These are phyloP conservation scores for Acmispon strigosus DNA, from an alignment of 306 rosid genomes.

Conservation along the genomic window DNA sequence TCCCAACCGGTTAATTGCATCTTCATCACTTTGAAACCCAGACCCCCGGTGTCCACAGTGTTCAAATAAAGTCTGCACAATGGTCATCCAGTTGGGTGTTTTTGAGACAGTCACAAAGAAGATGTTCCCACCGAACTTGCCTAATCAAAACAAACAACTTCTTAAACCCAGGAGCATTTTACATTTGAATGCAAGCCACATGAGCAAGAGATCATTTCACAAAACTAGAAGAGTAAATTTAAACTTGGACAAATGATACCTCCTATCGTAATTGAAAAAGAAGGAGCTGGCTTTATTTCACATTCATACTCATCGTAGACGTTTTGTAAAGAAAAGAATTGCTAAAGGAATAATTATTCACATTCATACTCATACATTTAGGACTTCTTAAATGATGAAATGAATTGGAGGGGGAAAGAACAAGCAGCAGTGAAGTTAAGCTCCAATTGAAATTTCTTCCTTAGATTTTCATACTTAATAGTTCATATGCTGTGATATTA, in stretches of 20 bases:
- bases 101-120: conserved; percentile 35
- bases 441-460: too few species aligned
- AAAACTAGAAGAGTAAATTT: too few species aligned
- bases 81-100: conserved; percentile 30
- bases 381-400: too few species aligned
- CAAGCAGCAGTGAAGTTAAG: too few species aligned
- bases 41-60: conserved; percentile 19
- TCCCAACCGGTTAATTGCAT: conserved; percentile 21
- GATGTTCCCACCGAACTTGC: conserved; percentile 34
- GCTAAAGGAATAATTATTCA: too few species aligned
- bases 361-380: too few species aligned
- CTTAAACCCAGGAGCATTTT: not conserved
- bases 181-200: conserved; percentile 3
- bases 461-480: too few species aligned
- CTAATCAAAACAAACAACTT: conserved; percentile 21
- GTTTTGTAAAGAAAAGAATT: too few species aligned
- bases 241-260: not conserved
- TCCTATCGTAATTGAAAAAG: not conserved
- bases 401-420: too few species aligned
- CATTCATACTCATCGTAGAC: too few species aligned
- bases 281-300: too few species aligned
- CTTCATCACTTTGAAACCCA: conserved; percentile 29
- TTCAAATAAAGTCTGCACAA: conserved; percentile 28
- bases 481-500: too few species aligned
- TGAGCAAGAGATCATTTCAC: not conserved